Evolutionary conservation across 2,329 filamentous ascomycete genomes (phyloP), one percentile per base, ranked within the genome.

Genomic region (Volutella citrinella): DNA sequence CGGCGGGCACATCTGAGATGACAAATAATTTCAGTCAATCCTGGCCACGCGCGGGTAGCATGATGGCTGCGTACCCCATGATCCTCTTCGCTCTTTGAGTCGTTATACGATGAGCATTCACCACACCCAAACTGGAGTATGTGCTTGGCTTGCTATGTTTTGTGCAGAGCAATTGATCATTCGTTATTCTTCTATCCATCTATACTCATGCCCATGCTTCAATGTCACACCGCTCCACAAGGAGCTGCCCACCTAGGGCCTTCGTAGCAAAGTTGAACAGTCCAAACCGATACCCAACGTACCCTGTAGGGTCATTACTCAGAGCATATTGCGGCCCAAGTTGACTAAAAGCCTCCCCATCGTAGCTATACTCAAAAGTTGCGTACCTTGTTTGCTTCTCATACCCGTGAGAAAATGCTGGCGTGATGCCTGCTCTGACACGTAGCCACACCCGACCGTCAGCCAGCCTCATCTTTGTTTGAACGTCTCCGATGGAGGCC

Each of bases 231-330:
- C n/a, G n/a, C n/a, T n/a, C n/a, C n/a, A n/a, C n/a, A n/a, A n/a
- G n/a, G n/a, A 48, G 27, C 3, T 38, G 43, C 8, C 51, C 54
- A 1, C 52, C 52, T 12, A 54, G 13, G 2, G 28, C 20, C 27
- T 57, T 55, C 1, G 69, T 73, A 0, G 69, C 70, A 52, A 60
- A 69, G 43, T 73, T 73, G 36, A 72, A 72, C 5, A 73, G 63
- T 0, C 60, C 69, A 44, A 58, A 74, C 1, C 70, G 59, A 43
- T 72, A 73, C 0, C 66, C 70, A 46, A 69, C 62, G 34, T 72
- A 74, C 1, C 33, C 33, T 7, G 49, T 63, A 69, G 10, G 55
- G 38, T 66, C 67, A 72, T 15, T 37, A 7, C 6, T 15, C 11
- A 37, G 9, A 2, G 22, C 27, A n/a, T 27, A 27, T 4, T 7